Evolutionary conservation across 805 yeast genomes (phyloP), one percentile per base, ranked within the genome.

Genomic region (Ogataea populi-albae): DNA sequence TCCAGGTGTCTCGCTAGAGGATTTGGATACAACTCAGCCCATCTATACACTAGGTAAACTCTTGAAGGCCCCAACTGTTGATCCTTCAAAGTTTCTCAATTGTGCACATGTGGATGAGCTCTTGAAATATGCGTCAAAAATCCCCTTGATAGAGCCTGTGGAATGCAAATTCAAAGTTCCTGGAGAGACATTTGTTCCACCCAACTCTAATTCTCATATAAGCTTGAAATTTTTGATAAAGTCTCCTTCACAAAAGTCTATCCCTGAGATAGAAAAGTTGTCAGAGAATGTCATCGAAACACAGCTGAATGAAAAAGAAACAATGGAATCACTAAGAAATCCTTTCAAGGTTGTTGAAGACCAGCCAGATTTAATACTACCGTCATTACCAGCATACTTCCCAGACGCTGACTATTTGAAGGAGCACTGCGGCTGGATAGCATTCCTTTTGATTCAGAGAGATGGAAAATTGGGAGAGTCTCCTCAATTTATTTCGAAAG

Each of bases 141-240:
- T 88, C 22, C 96, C 97, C 27, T 61, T 68, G 30, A 60, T 89
- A 32, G 77, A 81, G 50, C 65, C 88, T 11, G 46, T 88, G 19
- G 75, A 74, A 34, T 81, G 94, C 27, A 77, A 75, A 39, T 87
- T 87, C 63, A 71, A 73, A 44, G 96, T 91, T 27, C 91, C 96
- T 3, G 98, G 98, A 22, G 97, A 89, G 65, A 56, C 62, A 11
- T 66, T 66, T 20, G 79, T 85, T 19, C 77, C 88, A 0, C 82
- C 96, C 18, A 70, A 73, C 17, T 77, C 97, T 2, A 73, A 74
- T 32, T 79, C 86, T 6, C 89, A 86, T 60, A 65, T 94, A 40
- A 79, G 77, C 20, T 46, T 93, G 17, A 87, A 89, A 60, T 81
- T 84, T 40, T 59, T 86, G 28, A 76, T 87, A 25, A 79, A 81